Evolutionary conservation across 2,329 filamentous ascomycete genomes (phyloP), one percentile per base, ranked within the genome.

Genomic region (Ascochyta rabiei): DNA sequence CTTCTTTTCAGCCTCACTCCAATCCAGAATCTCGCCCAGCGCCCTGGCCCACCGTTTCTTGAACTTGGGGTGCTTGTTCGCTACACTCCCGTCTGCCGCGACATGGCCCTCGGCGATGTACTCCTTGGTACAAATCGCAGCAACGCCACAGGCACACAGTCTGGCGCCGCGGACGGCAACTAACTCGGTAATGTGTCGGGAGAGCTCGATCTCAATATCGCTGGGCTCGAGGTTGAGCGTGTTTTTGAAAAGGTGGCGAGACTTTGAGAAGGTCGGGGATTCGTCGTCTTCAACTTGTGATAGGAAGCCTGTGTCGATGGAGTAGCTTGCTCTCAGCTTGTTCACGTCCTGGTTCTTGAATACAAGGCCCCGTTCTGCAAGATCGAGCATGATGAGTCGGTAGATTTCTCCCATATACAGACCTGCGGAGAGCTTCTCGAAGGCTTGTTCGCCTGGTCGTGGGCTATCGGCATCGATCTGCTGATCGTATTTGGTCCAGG

Each of bases 251-350:
- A 66, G 48, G 1, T 55, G 21, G 23, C 64, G 59, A 3, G 71
- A 69, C 2, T 56, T 39, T 2, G 56, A 18, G 40, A 72, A 62
- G 2, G 30, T 23, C 5, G 51, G 48, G 4, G 63, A 69, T 12
- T 59, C 56, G 49, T 76, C 73, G 46, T 95, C 89, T 78, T 97
- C 93, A 67, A 97, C 90, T 53, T 87, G 83, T 12, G 91, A 92
- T 49, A 96, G 81, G 84, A 97, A 96, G 10, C 91, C 96, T 5
- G 93, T 88, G 75, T 97, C 93, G 23, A 97, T 80, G 2, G 86
- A 86, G 77, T 96, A 97, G 3, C 91, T 82, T 74, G 90, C 90
- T 68, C 87, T 86, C 53, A 98, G 83, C 68, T 84, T 82, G 44
- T 84, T 80, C 56, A 90, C 88, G 64, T 96, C 88, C 75, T 96